phyloP scores from a whole-genome alignment of 2,329 filamentous ascomycete genomes.

The Colletotrichum euphorbiae region DNA sequence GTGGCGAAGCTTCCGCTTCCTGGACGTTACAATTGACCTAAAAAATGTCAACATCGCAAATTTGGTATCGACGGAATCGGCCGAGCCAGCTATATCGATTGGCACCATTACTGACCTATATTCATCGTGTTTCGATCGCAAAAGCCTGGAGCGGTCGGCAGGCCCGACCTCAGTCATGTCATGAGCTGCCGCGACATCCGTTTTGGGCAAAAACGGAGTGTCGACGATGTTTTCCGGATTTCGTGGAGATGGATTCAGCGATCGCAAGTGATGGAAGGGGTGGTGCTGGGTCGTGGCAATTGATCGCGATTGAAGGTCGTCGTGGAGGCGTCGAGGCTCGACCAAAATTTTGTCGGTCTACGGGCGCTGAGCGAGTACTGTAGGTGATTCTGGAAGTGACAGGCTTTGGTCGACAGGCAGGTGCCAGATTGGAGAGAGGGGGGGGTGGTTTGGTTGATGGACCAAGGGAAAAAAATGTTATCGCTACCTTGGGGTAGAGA shows the following conservation, averaged over 20 bases:
- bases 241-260: constrained; percentile 46
- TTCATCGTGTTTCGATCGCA: constrained; percentile 73
- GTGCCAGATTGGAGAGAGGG: constrained; percentile 38
- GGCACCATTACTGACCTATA: constrained; percentile 64
- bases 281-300: constrained; percentile 37
- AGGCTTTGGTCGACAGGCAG: constrained; percentile 31
- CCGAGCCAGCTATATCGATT: constrained; percentile 61
- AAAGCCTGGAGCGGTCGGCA: constrained; percentile 73
- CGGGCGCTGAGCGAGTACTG: constrained; percentile 38
- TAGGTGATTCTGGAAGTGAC: constrained; percentile 38
- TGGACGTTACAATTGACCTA: constrained; percentile 81
- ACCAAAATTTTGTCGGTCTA: constrained; percentile 39
- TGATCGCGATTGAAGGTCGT: constrained; percentile 41
- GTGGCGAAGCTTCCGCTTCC: constrained; percentile 91
- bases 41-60: constrained; percentile 57
- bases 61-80: constrained; percentile 60
- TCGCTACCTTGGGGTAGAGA: constrained; percentile 24
- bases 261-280: constrained; percentile 40
- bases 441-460: constrained; percentile 31
- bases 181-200: constrained; percentile 76
- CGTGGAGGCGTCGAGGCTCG: constrained; percentile 40
- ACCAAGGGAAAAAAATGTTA: constrained; percentile 41
- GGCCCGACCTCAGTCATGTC: constrained; percentile 78
- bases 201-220: constrained; percentile 72
- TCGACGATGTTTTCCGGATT: constrained; percentile 48